phyloP scores from a whole-genome alignment of 176 grass and related monocot genomes.

The Stipa capillata region DNA sequence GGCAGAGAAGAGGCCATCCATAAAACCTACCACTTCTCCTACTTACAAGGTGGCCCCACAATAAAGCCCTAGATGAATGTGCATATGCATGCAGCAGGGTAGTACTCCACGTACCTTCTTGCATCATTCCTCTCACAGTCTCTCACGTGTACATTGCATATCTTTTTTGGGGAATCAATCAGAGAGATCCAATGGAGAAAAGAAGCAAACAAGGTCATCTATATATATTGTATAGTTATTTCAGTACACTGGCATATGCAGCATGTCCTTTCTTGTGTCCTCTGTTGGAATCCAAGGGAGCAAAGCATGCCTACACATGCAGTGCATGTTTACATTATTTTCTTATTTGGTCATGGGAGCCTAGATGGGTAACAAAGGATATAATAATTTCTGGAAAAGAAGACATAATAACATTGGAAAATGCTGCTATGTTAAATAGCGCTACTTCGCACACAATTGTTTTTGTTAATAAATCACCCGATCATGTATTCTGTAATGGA shows the following conservation, averaged over 20 bases:
- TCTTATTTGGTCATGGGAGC: neutral
- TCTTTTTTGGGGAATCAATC: conserved; percentile 6
- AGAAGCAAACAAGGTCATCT: neutral
- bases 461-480: no score
- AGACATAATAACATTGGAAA: neutral
- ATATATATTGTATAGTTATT: neutral
- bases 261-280: neutral
- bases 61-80: neutral
- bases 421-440: neutral
- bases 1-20: neutral
- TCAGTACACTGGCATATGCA: neutral
- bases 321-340: no score
- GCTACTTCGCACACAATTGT: neutral
- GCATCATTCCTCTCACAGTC: conserved; percentile 1
- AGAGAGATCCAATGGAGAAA: neutral
- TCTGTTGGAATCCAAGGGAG: conserved; percentile 18
- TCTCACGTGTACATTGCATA: conserved; percentile 6
- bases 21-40: neutral
- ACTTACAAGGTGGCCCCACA: neutral
- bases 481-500: no score
- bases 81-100: neutral
- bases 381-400: no score
- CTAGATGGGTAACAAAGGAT: neutral
- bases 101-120: neutral
- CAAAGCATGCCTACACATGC: neutral